Percentiles rank a stretch among this genome's conserved stretches.
Conservation (phyloP, 2,329 filamentous ascomycete genomes). For the Helicocarpus griseus region DNA sequence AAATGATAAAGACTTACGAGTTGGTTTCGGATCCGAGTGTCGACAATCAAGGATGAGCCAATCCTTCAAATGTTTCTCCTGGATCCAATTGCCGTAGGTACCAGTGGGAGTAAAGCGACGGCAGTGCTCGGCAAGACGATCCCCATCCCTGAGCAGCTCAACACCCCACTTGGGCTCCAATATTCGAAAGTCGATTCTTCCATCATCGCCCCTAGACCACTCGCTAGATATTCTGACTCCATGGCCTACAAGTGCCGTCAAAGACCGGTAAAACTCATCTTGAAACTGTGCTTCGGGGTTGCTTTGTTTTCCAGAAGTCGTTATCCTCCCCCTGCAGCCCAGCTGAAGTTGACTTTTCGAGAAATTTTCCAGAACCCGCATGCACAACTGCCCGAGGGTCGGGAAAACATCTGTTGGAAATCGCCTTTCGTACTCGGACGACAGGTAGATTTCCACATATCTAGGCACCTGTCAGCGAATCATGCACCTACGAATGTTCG, state of each 20-base stretch:
- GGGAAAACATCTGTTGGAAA: slow-evolving; percentile 1
- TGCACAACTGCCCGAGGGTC: not conserved
- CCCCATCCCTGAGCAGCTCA: slow-evolving; percentile 14
- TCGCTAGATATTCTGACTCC: slow-evolving; percentile 7
- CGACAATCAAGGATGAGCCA: slow-evolving; percentile 15
- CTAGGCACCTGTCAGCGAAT: not conserved
- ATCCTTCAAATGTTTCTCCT: slow-evolving; percentile 9
- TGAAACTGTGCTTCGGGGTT: slow-evolving; percentile 1
- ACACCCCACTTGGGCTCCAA: slow-evolving; percentile 11
- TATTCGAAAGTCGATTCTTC: slow-evolving; percentile 13
- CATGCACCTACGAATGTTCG: not conserved
- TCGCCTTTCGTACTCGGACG: not conserved
- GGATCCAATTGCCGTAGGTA: slow-evolving; percentile 11
- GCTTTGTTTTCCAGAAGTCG: not conserved
- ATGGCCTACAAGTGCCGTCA: not conserved
- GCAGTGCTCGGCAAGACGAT: slow-evolving; percentile 11
- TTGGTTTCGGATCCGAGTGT: not conserved
- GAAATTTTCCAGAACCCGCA: not conserved
- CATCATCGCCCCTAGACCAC: slow-evolving; percentile 8
- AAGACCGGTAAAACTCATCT: slow-evolving; percentile 3
- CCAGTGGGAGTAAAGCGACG: slow-evolving; percentile 9
- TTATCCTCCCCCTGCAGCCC: not conserved
- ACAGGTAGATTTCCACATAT: slow-evolving; percentile 1
- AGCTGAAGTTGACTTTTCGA: not conserved
- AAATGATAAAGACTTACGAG: slow-evolving; percentile 1